A percentile compares a stretch with the other conserved stretches of the same genome.
Evolutionary conservation across 371 early-diverging fungal genomes (phyloP).

Genomic region (Mortierella sp.): DNA sequence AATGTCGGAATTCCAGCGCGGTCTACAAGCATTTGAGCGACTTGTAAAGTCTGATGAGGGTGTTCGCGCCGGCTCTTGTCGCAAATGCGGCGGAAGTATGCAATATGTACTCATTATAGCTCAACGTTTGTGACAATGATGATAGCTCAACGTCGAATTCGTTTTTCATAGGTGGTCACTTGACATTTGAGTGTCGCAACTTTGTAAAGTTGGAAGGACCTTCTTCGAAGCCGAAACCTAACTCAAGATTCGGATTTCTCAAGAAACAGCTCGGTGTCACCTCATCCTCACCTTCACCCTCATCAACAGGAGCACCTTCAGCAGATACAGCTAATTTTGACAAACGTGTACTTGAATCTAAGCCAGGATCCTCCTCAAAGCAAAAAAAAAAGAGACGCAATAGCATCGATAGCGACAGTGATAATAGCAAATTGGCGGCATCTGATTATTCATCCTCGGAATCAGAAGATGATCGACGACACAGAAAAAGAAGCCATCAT

Average conservation of each 20-base stretch:
- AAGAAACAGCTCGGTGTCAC: constrained; percentile 18
- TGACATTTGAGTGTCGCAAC: constrained; percentile 55
- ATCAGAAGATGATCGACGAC: constrained; percentile 34
- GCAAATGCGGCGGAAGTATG: constrained; percentile 55
- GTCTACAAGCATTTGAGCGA: constrained; percentile 52
- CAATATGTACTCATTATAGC: not conserved
- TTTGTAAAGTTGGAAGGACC: constrained; percentile 46
- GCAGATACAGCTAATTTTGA: not conserved
- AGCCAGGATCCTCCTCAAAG: constrained; percentile 11
- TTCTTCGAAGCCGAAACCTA: constrained; percentile 29
- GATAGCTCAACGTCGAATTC: not conserved
- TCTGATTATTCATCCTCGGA: constrained; percentile 27
- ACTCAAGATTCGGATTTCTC: constrained; percentile 45
- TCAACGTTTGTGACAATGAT: not conserved
- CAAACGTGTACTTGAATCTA: not conserved
- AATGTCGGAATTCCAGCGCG: constrained; percentile 49
- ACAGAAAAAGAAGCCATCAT: constrained; percentile 20
- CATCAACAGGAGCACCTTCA: constrained; percentile 9
- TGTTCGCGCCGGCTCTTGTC: constrained; percentile 42
- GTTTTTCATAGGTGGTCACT: constrained; percentile 42
- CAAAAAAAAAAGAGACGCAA: constrained; percentile 21
- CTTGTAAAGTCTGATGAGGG: constrained; percentile 53
- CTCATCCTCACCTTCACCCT: constrained; percentile 8
- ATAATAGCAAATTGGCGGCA: not conserved
- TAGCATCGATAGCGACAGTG: constrained; percentile 14